These are phyloP conservation scores for Starmerella cellae DNA, from an alignment of 805 yeast genomes.

Conservation along the genomic window DNA sequence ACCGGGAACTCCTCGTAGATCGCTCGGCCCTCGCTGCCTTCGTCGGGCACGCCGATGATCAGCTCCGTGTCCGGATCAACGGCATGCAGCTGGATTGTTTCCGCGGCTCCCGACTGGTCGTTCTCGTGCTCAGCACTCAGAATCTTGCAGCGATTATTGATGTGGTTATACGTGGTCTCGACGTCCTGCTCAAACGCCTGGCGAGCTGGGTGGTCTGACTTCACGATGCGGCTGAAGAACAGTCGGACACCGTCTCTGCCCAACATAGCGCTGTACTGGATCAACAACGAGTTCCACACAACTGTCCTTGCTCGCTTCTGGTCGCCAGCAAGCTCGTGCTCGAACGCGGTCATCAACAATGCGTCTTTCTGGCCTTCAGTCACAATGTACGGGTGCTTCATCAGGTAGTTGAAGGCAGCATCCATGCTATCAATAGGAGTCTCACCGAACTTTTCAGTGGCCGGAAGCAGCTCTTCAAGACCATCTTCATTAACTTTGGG, in stretches of 20 bases:
- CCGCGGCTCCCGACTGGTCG: constrained; percentile 36
- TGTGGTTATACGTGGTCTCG: constrained; percentile 59
- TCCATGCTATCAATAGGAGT: constrained; percentile 38
- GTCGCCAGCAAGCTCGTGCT: constrained; percentile 56
- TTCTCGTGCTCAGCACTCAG: constrained; percentile 34
- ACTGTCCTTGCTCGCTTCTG: constrained; percentile 42
- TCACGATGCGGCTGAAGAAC: constrained; percentile 52
- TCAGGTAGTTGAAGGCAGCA: constrained; percentile 40
- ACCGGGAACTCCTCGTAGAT: constrained; percentile 49
- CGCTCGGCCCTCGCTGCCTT: constrained; percentile 26
- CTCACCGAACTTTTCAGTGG: constrained; percentile 51
- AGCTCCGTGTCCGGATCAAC: constrained; percentile 73
- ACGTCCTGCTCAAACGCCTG: constrained; percentile 63
- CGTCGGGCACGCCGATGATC: constrained; percentile 44
- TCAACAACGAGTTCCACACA: constrained; percentile 65
- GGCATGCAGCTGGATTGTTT: constrained; percentile 74
- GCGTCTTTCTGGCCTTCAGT: constrained; percentile 82
- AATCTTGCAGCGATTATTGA: constrained; percentile 57
- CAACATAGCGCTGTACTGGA: constrained; percentile 50
- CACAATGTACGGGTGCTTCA: constrained; percentile 50
- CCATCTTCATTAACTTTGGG: constrained; percentile 21
- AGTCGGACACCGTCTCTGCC: constrained; percentile 40
- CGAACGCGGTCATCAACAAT: constrained; percentile 83
- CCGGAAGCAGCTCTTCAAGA: constrained; percentile 36
- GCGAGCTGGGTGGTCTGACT: constrained; percentile 45